Base-by-base conservation (phyloP, 2,329 filamentous ascomycete genomes). In the Claviceps lovelessii region DNA sequence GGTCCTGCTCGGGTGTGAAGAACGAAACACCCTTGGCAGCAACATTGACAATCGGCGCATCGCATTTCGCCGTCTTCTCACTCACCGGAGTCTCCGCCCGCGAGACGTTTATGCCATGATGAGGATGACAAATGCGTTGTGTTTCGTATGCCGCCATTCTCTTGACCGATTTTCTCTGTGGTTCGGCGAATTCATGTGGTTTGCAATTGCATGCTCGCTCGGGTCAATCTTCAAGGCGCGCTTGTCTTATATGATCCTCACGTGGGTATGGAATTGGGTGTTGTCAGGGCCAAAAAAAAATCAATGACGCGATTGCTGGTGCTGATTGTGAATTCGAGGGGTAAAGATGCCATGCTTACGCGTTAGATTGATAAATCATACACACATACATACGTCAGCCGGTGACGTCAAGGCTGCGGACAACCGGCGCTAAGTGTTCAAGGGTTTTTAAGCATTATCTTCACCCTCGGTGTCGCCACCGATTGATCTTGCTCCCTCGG, bases 1-100 rank as follows among this genome's bases (percentile, higher is more conserved):
- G 77, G 2, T 69, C 63, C 65, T 81, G 78, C 0, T 65, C 70
- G n/a, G 78, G 78, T 2, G 77, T 80, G 66, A 72, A 81, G 65
- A 70, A 81, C 49, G 77, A 71, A 49, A 71, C 70, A 59, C 73
- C 73, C 54, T 67, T 60, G 19, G 67, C 67, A 8, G 65, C 59
- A 0, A 52, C 52, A 51, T 65, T 65, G 29, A 50, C 33, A 3
- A 65, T 61, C 5, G 63, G 60, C n/a, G 55, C 37, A 5, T 55
- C 49, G 53, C 61, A 61, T 45, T 64, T 65, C 23, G 56, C 57
- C 0, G 54, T 45, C 46, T 64, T 62, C 5, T 59, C 63, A 0
- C 53, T 53, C 0, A 52, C 58, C 0, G 63, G 64, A 3, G 61
- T 64, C 53, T 58, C 56, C 7, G 62, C 47, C 1, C 63, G 54